phyloP scores from a whole-genome alignment of 2,329 filamentous ascomycete genomes.

The Eutypella sp. region DNA sequence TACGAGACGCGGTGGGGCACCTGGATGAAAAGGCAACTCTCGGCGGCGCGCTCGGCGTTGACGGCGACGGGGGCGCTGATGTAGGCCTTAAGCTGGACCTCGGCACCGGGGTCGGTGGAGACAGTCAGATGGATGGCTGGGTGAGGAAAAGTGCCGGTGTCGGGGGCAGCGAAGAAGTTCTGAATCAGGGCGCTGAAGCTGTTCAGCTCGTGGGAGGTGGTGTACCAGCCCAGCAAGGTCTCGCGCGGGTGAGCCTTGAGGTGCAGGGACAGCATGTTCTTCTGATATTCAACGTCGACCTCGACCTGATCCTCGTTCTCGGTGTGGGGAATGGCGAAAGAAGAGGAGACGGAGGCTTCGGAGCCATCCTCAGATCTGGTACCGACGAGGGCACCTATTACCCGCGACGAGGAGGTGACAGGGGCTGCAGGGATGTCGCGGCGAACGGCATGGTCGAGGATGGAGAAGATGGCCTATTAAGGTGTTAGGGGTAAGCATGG shows the following conservation, averaged over 20 bases:
- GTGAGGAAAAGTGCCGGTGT: constrained; percentile 94
- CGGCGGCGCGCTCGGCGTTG: constrained; percentile 87
- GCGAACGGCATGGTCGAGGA: constrained; percentile 91
- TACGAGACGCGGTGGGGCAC: constrained; percentile 94
- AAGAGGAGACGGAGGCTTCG: constrained; percentile 91
- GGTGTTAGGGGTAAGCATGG: neutral
- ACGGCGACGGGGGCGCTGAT: constrained; percentile 94
- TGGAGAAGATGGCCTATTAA: constrained; percentile 60
- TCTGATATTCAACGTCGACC: constrained; percentile 99
- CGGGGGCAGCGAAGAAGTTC: constrained; percentile 97
- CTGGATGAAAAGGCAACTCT: constrained; percentile 96
- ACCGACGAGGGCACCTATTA: constrained; percentile 93
- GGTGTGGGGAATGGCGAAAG: constrained; percentile 97
- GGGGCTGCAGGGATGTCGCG: constrained; percentile 71
- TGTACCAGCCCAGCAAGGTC: constrained; percentile 96
- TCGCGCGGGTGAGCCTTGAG: constrained; percentile 92
- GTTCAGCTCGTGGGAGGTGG: constrained; percentile 93
- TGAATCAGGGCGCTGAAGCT: constrained; percentile 98
- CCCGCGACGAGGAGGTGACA: constrained; percentile 71
- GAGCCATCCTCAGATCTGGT: constrained; percentile 93
- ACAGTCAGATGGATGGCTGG: constrained; percentile 97
- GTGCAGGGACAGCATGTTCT: constrained; percentile 95
- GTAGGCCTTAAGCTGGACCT: constrained; percentile 88
- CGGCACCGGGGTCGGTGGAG: constrained; percentile 79
- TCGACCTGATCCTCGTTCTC: constrained; percentile 98